Evolutionary conservation across 1,139 yeast species (phyloP).

Genomic region (Trichomonascaceae sp.): DNA sequence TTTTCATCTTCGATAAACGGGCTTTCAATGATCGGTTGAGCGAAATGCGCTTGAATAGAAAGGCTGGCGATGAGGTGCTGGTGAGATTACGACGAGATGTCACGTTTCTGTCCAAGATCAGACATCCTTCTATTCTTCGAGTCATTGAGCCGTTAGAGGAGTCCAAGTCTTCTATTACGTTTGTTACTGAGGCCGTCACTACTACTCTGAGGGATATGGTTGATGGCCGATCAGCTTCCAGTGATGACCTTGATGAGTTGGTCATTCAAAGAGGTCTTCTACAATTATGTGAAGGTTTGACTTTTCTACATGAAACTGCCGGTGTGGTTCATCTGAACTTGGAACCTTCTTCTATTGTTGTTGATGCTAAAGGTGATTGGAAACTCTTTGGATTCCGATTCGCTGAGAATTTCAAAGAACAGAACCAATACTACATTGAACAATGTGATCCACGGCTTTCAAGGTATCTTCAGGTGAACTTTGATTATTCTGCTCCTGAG

Average conservation of each 20-base stretch:
- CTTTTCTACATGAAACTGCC: constrained; percentile 74
- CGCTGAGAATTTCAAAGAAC: constrained; percentile 35
- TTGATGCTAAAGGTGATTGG: constrained; percentile 91
- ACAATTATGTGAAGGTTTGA: constrained; percentile 71
- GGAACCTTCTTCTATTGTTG: constrained; percentile 68
- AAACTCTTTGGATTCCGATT: constrained; percentile 74
- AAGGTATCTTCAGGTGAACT: constrained; percentile 57
- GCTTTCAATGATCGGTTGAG: constrained; percentile 55
- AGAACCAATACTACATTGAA: constrained; percentile 48
- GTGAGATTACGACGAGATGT: constrained; percentile 53
- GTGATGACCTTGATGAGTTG: constrained; percentile 50
- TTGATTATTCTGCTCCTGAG: constrained; percentile 76
- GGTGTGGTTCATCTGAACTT: constrained; percentile 71
- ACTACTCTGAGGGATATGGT: constrained; percentile 51
- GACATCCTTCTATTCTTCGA: constrained; percentile 82
- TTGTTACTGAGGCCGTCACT: constrained; percentile 72
- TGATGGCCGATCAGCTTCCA: constrained; percentile 17
- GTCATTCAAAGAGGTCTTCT: constrained; percentile 80
- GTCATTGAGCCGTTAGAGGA: constrained; percentile 86
- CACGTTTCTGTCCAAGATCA: constrained; percentile 64
- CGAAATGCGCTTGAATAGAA: constrained; percentile 42
- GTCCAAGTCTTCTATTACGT: constrained; percentile 66
- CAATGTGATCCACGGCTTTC: constrained; percentile 73
- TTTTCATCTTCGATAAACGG: constrained; percentile 82
- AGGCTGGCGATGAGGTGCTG: constrained; percentile 38